phyloP scores from a whole-genome alignment of 352 stramenopile species.

The Pythium graminicola region DNA sequence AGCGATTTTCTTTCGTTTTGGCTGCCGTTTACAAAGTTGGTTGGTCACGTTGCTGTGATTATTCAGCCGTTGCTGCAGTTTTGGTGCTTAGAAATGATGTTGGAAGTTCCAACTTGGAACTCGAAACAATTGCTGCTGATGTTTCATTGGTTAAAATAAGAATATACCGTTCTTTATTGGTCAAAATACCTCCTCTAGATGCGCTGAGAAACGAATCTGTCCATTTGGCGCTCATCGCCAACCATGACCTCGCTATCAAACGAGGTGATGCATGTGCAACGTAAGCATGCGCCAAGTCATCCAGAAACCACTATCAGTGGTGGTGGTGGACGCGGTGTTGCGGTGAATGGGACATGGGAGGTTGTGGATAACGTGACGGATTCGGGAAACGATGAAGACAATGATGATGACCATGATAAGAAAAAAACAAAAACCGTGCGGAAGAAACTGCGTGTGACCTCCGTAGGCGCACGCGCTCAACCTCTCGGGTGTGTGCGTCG shows the following conservation, averaged over 20 bases:
- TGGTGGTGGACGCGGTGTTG: not conserved
- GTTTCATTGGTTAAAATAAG: too few species aligned
- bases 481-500: not conserved
- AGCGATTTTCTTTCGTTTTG: too few species aligned
- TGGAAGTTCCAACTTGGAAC: not conserved
- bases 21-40: too few species aligned
- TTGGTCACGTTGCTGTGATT: too few species aligned
- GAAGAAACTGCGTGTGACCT: not conserved
- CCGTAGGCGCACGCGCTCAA: not conserved
- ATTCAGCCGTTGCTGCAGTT: too few species aligned
- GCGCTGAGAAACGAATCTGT: too few species aligned
- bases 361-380: not conserved
- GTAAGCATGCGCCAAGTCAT: conserved; percentile 12
- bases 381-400: conserved; percentile 1
- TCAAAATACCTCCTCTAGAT: not conserved
- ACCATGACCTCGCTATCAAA: conserved; percentile 9
- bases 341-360: not conserved
- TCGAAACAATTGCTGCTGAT: too few species aligned
- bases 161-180: too few species aligned
- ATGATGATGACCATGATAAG: not conserved
- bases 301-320: not conserved
- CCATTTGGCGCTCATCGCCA: not conserved
- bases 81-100: too few species aligned
- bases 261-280: conserved; percentile 17
- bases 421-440: conserved; percentile 1